phyloP scores from a whole-genome alignment of 495 filamentous ascomycete genomes.

The Lasiosphaeris hirsuta region DNA sequence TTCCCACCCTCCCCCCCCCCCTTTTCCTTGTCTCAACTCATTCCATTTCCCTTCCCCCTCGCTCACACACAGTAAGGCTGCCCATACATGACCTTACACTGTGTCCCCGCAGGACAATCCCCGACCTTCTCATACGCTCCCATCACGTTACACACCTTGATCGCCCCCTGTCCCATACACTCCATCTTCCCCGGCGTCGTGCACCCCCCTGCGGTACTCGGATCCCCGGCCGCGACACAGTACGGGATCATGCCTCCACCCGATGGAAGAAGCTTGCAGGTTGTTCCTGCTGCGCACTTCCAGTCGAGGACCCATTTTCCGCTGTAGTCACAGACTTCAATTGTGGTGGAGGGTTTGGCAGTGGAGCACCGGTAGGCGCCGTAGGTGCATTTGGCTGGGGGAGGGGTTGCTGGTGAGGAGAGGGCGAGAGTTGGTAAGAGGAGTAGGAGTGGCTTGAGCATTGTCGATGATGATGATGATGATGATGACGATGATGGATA shows the following conservation, averaged over 20 bases:
- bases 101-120: neutral
- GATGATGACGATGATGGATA: too few relatives aligned
- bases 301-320: constrained; percentile 3
- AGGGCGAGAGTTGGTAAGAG: neutral
- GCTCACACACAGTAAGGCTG: constrained; percentile 4
- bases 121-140: constrained; percentile 5
- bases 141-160: neutral
- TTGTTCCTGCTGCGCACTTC: neutral
- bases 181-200: constrained; percentile 6
- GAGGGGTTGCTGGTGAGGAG: neutral
- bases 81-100: neutral
- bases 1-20: too few relatives aligned
- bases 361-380: constrained; percentile 8
- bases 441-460: too few relatives aligned
- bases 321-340: constrained; percentile 4
- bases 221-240: neutral
- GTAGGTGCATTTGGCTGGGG: neutral
- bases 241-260: constrained; percentile 1
- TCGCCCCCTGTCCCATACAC: neutral
- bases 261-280: neutral
- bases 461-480: too few relatives aligned
- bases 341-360: neutral
- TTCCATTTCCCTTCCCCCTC: too few relatives aligned
- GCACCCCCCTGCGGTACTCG: neutral
- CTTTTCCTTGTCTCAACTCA: too few relatives aligned